Percentiles rank a stretch among this genome's conserved stretches.
Conservation (phyloP, 192 early-diverging fungal genomes). For the Coemansia sp. region DNA sequence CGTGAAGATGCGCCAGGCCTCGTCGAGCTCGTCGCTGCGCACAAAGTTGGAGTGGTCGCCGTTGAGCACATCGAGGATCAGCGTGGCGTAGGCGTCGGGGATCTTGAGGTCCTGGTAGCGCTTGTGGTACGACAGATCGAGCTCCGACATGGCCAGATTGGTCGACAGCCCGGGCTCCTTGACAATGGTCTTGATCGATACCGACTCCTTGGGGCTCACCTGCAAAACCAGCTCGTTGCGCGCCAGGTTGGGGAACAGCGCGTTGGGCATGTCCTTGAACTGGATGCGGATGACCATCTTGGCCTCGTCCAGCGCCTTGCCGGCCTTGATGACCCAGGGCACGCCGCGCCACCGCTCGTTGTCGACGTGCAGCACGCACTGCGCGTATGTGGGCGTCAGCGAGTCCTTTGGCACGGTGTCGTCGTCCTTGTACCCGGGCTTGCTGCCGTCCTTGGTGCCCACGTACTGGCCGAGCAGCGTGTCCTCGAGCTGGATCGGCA, state of each 20-base stretch:
- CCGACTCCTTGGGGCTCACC: slow-evolving; percentile 91
- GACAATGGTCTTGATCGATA: slow-evolving; percentile 97
- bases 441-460: slow-evolving; percentile 68
- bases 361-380: slow-evolving; percentile 80
- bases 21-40: slow-evolving; percentile 86
- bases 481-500: slow-evolving; percentile 75
- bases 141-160: slow-evolving; percentile 81
- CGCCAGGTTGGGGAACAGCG: slow-evolving; percentile 69
- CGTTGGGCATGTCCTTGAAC: slow-evolving; percentile 88
- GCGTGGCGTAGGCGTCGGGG: slow-evolving; percentile 96
- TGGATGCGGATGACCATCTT: slow-evolving; percentile 96
- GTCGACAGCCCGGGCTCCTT: slow-evolving; percentile 88
- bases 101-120: slow-evolving; percentile 87
- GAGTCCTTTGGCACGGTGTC: slow-evolving; percentile 81
- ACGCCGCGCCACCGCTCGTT: slow-evolving; percentile 90
- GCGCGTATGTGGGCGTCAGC: slow-evolving; percentile 88
- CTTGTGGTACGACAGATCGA: slow-evolving; percentile 88
- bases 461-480: slow-evolving; percentile 91
- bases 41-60: slow-evolving; percentile 97
- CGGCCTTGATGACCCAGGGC: slow-evolving; percentile 71
- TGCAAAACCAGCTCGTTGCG: slow-evolving; percentile 96
- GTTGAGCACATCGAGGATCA: slow-evolving; percentile 87
- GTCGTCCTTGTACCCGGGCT: slow-evolving; percentile 94
- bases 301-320: slow-evolving; percentile 87
- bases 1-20: slow-evolving; percentile 97